Evolutionary conservation across 2,329 filamentous ascomycete genomes (phyloP).

Genomic region (Thermomyces lanuginosus): DNA sequence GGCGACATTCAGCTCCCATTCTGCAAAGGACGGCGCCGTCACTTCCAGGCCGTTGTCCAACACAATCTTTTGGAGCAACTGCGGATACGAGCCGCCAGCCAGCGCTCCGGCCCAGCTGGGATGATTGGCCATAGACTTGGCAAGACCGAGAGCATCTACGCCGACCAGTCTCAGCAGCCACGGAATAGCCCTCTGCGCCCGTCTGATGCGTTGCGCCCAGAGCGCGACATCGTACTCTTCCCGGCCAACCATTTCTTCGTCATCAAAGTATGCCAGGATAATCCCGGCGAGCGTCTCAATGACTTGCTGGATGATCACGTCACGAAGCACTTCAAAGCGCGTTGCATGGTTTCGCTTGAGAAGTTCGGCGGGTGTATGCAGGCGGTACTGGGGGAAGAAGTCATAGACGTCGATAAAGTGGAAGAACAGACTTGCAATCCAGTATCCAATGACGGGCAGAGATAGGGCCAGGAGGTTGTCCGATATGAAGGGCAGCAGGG

Average conservation of each 20-base stretch:
- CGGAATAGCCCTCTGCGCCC: slow-evolving; percentile 66
- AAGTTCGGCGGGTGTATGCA: slow-evolving; percentile 90
- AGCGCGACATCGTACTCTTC: slow-evolving; percentile 76
- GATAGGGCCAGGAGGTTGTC: slow-evolving; percentile 67
- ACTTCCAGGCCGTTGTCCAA: slow-evolving; percentile 33
- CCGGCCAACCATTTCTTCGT: slow-evolving; percentile 55
- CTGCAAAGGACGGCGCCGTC: slow-evolving; percentile 54
- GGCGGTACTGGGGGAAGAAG: slow-evolving; percentile 73
- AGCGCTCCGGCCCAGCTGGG: slow-evolving; percentile 60
- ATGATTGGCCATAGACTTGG: slow-evolving; percentile 58
- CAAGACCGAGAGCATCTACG: slow-evolving; percentile 57
- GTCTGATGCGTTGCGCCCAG: slow-evolving; percentile 69
- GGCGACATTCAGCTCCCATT: slow-evolving; percentile 64
- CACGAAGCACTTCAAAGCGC: slow-evolving; percentile 69
- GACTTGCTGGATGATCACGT: slow-evolving; percentile 81
- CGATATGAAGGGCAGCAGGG: slow-evolving; percentile 60
- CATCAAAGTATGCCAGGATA: slow-evolving; percentile 54
- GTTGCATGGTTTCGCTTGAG: slow-evolving; percentile 72
- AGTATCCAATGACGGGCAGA: slow-evolving; percentile 71
- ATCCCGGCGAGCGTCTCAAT: slow-evolving; percentile 65
- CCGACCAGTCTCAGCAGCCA: slow-evolving; percentile 53
- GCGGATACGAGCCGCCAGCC: slow-evolving; percentile 66
- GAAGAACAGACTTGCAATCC: slow-evolving; percentile 70
- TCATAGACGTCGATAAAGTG: slow-evolving; percentile 75
- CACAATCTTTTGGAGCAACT: slow-evolving; percentile 44